A percentile compares a stretch with the other conserved stretches of the same genome.
These are phyloP conservation scores for Talaromyces sp. DNA, from an alignment of 2,329 filamentous ascomycete genomes.

Conservation along the genomic window DNA sequence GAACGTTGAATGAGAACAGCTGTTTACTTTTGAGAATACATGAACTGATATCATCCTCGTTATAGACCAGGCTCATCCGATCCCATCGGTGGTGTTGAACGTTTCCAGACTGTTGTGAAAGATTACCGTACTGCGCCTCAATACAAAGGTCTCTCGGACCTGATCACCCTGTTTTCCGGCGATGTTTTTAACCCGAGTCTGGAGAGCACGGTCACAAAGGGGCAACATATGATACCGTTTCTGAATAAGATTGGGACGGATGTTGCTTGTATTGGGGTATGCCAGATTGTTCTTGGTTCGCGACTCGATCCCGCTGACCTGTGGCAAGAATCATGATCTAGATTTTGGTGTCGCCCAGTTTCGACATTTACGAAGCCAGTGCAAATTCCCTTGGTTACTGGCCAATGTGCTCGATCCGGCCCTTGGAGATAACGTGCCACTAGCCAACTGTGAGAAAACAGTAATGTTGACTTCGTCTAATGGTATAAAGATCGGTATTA, in stretches of 20 bases:
- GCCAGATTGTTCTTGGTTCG: constrained; percentile 30
- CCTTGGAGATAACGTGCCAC: constrained; percentile 68
- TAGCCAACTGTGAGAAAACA: constrained; percentile 73
- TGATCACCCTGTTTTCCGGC: constrained; percentile 81
- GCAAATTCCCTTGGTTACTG: constrained; percentile 83
- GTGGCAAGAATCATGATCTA: constrained; percentile 78
- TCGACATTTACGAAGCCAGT: constrained; percentile 66
- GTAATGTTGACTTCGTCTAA: constrained; percentile 75
- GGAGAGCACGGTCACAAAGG: constrained; percentile 86
- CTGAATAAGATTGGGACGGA: constrained; percentile 75
- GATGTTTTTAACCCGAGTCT: constrained; percentile 91
- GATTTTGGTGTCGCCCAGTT: constrained; percentile 88
- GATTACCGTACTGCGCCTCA: constrained; percentile 65
- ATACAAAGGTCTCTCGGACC: constrained; percentile 61
- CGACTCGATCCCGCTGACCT: background rate
- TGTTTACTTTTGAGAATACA: background rate
- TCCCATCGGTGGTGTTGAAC: constrained; percentile 74
- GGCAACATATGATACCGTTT: constrained; percentile 82
- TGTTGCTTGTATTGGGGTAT: constrained; percentile 76
- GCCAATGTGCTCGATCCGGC: constrained; percentile 85
- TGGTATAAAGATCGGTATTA: constrained; percentile 79
- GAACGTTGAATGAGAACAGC: background rate
- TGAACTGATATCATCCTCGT: background rate
- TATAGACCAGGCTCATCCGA: constrained; percentile 63
- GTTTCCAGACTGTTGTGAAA: constrained; percentile 75